Evolutionary conservation across 768 basidiomycete genomes (phyloP), one percentile per base, ranked within the genome.

Genomic region (Podaxis sp.): DNA sequence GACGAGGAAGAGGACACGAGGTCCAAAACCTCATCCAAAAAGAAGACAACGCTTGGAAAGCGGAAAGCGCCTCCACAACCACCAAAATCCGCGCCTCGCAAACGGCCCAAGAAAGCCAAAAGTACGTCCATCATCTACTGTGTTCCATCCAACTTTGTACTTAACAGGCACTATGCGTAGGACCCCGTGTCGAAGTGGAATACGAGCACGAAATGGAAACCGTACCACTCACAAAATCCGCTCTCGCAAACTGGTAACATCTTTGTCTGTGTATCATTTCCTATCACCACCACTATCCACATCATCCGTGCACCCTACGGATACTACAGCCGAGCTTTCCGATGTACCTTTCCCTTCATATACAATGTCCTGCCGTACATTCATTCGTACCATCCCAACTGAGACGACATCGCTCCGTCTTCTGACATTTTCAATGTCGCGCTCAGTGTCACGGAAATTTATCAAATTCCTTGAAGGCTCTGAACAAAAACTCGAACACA

Each of bases 181-280:
- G 88, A 19, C 89, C 94, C 13, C 82, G 89, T 66, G 89, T 99
- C 70, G 93, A 98, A 73, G 89, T 99, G 69, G 96, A 98, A 75
- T 97, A 97, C 86, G 96, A 99, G 74, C 87, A 93, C 73, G 96
- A 97, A 77, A 81, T 90, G 75, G 93, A 90, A 71, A 87, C 82
- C 66, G 72, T 85, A 57, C 84, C 84, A 46, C 75, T 87, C 51
- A 79, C 79, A 40, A 82, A 80, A 66, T 82, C 82, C 46, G 76
- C 76, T 13, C 71, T 85, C 65, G 79, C 82, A 48, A 81, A 80
- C 66, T 86, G 85, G 85, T 87, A 82, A 68, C 57, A 51, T 30
- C n/a, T 24, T 42, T 33, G 15, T 61, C 30, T 15, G 40, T 26
- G 26, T 7, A 30, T 51, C 36, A 24, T 26, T 19, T 28, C 22